These are phyloP conservation scores for Epichloe glyceriae DNA, from an alignment of 2,329 filamentous ascomycete genomes.

Conservation along the genomic window DNA sequence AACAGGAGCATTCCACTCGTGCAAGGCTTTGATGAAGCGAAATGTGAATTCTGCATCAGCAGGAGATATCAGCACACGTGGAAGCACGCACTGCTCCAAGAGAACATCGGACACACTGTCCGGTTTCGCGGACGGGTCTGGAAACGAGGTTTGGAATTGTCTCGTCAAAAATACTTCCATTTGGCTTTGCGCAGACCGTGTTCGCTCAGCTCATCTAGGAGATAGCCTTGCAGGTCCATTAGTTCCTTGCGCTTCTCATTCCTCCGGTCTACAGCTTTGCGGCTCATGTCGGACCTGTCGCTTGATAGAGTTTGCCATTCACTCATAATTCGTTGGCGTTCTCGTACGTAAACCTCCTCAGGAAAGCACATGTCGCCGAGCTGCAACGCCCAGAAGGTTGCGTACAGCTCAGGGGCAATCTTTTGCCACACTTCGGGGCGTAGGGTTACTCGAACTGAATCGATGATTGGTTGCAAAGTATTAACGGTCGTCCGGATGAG, in stretches of 20 bases:
- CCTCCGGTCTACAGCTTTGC: slow-evolving; percentile 51
- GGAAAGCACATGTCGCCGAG: slow-evolving; percentile 71
- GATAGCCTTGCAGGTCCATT: slow-evolving; percentile 52
- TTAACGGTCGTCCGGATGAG: slow-evolving; percentile 17
- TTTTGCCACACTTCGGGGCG: slow-evolving; percentile 52
- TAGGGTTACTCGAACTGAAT: slow-evolving; percentile 48
- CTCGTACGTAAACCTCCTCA: slow-evolving; percentile 62
- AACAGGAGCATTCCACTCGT: slow-evolving; percentile 69
- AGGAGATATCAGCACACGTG: slow-evolving; percentile 70
- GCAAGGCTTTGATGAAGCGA: slow-evolving; percentile 74
- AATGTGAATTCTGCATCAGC: slow-evolving; percentile 84
- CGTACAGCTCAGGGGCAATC: slow-evolving; percentile 70
- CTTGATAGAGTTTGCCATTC: slow-evolving; percentile 54
- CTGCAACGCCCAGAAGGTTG: slow-evolving; percentile 84
- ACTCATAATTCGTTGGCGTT: slow-evolving; percentile 55
- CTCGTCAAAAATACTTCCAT: slow-evolving; percentile 57
- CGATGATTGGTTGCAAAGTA: slow-evolving; percentile 56
- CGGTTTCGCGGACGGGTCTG: slow-evolving; percentile 46
- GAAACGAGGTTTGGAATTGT: slow-evolving; percentile 72
- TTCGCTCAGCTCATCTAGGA: slow-evolving; percentile 60
- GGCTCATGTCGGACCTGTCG: slow-evolving; percentile 61
- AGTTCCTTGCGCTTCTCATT: slow-evolving; percentile 53
- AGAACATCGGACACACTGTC: slow-evolving; percentile 61
- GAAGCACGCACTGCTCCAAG: slow-evolving; percentile 86
- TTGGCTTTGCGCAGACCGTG: slow-evolving; percentile 56